Conservation (phyloP, 176 grass and related monocot species). For the Stipa capillata region DNA sequence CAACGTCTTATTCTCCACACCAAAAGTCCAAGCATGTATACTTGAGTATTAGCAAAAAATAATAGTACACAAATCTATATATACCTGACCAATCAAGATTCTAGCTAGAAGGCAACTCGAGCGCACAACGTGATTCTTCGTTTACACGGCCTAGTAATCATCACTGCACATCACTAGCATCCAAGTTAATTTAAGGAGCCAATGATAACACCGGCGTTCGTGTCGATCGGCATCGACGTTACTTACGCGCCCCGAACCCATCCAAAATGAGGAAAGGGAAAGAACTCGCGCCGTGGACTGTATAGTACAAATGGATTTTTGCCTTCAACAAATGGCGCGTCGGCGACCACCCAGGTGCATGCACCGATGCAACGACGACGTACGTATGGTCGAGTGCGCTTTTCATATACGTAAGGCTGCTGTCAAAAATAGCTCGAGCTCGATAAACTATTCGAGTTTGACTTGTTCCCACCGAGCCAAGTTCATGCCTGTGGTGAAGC, state of each 20-base stretch:
- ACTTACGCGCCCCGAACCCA: not conserved
- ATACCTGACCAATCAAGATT: not conserved
- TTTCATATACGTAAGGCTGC: constrained; percentile 11
- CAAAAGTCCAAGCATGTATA: constrained; percentile 2
- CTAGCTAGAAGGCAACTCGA: not conserved
- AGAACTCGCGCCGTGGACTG: not conserved
- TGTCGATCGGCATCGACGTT: not conserved
- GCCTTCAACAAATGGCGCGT: not conserved
- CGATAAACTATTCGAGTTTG: no score
- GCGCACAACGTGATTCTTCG: not conserved
- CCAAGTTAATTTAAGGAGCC: not conserved
- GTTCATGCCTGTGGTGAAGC: no score
- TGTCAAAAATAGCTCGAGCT: no score
- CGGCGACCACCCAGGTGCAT: not conserved
- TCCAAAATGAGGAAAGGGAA: not conserved
- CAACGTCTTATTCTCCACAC: not conserved
- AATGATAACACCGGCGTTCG: not conserved
- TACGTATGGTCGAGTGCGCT: not conserved
- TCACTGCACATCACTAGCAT: not conserved
- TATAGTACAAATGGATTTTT: not conserved
- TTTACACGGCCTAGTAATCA: not conserved
- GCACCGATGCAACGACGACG: not conserved
- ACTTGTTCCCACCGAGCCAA: no score
- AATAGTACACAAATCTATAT: not conserved
- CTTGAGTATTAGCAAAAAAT: not conserved